A percentile compares a stretch with the other conserved stretches of the same genome.
These are phyloP conservation scores for Tuctoria greenei DNA, from an alignment of 176 grass and related monocot genomes.

Conservation along the genomic window DNA sequence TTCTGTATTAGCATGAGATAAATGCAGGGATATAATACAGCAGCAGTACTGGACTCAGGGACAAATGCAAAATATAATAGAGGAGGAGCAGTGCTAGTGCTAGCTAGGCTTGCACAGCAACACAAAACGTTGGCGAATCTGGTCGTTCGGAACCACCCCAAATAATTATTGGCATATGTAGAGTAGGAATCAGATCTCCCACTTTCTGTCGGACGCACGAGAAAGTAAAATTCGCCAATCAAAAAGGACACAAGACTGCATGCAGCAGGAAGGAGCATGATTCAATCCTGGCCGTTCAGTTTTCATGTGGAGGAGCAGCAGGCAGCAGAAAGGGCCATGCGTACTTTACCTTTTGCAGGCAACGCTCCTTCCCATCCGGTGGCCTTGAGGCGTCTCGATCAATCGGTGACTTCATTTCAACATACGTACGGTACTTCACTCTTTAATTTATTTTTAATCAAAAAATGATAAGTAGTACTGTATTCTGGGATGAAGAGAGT, in stretches of 20 bases:
- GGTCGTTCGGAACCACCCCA: not conserved
- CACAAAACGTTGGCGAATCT: slow-evolving; percentile 18
- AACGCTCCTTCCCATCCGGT: not conserved
- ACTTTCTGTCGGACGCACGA: not conserved
- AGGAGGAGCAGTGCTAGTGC: no score
- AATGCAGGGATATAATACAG: no score
- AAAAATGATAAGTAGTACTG: no score
- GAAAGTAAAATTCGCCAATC: not conserved
- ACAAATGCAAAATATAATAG: no score
- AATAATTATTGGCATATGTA: not conserved
- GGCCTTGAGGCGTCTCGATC: not conserved
- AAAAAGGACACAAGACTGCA: not conserved
- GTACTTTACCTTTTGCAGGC: not conserved
- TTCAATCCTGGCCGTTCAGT: not conserved
- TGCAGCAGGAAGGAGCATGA: no score
- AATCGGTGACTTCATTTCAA: not conserved
- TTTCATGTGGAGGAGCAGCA: not conserved
- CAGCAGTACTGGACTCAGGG: no score
- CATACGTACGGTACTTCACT: no score
- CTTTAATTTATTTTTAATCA: no score
- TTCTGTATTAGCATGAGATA: no score
- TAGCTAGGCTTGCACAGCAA: no score
- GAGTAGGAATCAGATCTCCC: slow-evolving; percentile 32
- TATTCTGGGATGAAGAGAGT: no score
- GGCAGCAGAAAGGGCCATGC: not conserved